Percentiles rank a stretch among this genome's conserved stretches.
phyloP scores from a whole-genome alignment of 225 moss, liverwort and hornwort genomes.

The Thuidium tamariscinum region DNA sequence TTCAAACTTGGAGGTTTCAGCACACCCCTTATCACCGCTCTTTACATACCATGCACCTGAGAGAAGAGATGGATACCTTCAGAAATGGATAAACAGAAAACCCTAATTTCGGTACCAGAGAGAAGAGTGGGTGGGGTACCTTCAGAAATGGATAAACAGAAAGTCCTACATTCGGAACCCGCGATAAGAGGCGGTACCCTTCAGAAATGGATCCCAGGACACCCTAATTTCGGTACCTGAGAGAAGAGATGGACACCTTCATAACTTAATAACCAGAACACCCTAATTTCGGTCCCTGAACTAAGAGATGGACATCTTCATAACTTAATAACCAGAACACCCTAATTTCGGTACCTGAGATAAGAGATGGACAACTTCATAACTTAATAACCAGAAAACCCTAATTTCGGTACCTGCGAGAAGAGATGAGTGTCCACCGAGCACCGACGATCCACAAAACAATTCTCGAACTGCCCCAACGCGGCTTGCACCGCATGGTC shows the following conservation, averaged over 20 bases:
- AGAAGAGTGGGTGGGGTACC: background rate
- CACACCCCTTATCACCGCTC: background rate
- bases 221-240: constrained; percentile 30
- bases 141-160: background rate
- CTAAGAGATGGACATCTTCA: background rate
- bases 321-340: background rate
- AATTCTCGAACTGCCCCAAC: constrained; percentile 89
- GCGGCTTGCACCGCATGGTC: constrained; percentile 90
- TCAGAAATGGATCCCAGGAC: background rate
- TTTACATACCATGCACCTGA: background rate
- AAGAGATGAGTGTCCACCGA: constrained; percentile 81
- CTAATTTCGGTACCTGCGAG: constrained; percentile 49
- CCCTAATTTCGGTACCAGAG: background rate
- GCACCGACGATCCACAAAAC: constrained; percentile 81
- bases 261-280: background rate
- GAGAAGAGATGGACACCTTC: constrained; percentile 47
- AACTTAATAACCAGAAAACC: background rate
- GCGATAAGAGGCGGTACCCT: background rate
- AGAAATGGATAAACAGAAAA: background rate
- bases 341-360: constrained; percentile 44
- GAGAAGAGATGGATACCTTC: background rate
- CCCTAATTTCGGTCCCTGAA: background rate
- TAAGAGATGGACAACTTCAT: constrained; percentile 31
- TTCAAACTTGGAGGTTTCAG: background rate
- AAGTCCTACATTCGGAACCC: background rate